These are phyloP conservation scores for Chaetomium globosum DNA, from an alignment of 2,329 filamentous ascomycete genomes.

Conservation along the genomic window DNA sequence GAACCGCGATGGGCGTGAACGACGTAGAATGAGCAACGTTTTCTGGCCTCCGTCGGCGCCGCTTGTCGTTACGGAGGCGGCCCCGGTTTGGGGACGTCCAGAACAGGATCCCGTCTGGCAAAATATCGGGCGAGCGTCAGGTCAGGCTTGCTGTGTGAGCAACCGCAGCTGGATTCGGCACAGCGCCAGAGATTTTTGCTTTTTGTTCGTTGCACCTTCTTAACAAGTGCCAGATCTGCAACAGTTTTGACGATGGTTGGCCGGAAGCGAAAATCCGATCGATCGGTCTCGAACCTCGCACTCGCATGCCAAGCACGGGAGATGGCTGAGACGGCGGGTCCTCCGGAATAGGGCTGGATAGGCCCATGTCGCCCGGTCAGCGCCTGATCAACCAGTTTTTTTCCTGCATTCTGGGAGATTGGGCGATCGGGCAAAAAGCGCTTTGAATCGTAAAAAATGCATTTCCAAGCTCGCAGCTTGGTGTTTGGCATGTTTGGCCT, in stretches of 20 bases:
- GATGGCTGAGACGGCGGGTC: slow-evolving; percentile 12
- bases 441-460: not conserved
- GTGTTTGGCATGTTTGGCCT: not conserved
- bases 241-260: slow-evolving; percentile 11
- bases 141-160: too few species aligned
- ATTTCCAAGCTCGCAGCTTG: not conserved
- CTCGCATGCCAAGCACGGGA: slow-evolving; percentile 27
- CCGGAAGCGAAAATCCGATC: slow-evolving; percentile 12
- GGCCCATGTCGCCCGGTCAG: not conserved
- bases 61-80: too few species aligned
- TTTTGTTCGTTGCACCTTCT: slow-evolving; percentile 5
- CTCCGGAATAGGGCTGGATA: slow-evolving; percentile 3
- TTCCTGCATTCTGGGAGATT: not conserved
- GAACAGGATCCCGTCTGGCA: too few species aligned
- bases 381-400: not conserved
- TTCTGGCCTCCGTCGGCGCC: too few species aligned
- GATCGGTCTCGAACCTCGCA: slow-evolving; percentile 28
- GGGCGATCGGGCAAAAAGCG: not conserved
- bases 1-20: too few species aligned
- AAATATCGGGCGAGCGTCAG: too few species aligned
- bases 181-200: not conserved
- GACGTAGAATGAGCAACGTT: too few species aligned
- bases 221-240: slow-evolving; percentile 10
- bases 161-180: too few species aligned
- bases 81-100: too few species aligned